Evolutionary conservation across 1,284 basidiomycete species (phyloP), one percentile per base, ranked within the genome.

Genomic region (Vanrija humicola): DNA sequence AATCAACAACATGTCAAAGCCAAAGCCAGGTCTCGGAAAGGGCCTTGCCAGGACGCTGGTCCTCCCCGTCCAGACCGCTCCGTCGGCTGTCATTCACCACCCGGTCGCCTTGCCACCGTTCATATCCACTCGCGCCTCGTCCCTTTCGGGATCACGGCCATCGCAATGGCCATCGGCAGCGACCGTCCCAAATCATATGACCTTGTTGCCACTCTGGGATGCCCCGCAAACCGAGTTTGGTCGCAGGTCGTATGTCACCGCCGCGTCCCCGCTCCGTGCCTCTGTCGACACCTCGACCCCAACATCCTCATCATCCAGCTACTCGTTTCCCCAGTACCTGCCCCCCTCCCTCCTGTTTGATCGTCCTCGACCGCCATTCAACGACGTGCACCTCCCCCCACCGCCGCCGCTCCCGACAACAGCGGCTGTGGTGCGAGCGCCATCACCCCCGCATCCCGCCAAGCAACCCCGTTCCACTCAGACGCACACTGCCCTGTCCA

Each of bases 11-110:
- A 67, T 68, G 66, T 69, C 67, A 34, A 71, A 71, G 53, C 67
- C 69, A 9, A 69, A 68, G 54, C 68, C 69, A 3, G 65, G 69
- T n/a, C 57, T 71, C 15, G 65, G 65, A 45, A 69, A 70, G 52
- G 69, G 65, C 19, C 52, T 69, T 26, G 68, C 67, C 51, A 59
- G 69, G 19, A 69, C 66, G 0, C 55, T 69, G 18, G 58, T 60
- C 10, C 55, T 56, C 21, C 58, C 56, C 21, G 49, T 39, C 7
- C 48, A 43, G 5, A 38, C 52, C 21, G 40, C 54, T 4, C 48
- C 54, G 5, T 46, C 58, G 12, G 28, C 58, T 5, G 58, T 44
- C 21, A 51, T 58, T 45, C 58, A 61, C 53, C 52, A 54, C 42
- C 53, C 63, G 3, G 19, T 55, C 5, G 42, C 57, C 26, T 14